Percentiles rank a stretch among this genome's conserved stretches.
These are phyloP conservation scores for Suillus cothurnatus DNA, from an alignment of 768 basidiomycete genomes.

Conservation along the genomic window DNA sequence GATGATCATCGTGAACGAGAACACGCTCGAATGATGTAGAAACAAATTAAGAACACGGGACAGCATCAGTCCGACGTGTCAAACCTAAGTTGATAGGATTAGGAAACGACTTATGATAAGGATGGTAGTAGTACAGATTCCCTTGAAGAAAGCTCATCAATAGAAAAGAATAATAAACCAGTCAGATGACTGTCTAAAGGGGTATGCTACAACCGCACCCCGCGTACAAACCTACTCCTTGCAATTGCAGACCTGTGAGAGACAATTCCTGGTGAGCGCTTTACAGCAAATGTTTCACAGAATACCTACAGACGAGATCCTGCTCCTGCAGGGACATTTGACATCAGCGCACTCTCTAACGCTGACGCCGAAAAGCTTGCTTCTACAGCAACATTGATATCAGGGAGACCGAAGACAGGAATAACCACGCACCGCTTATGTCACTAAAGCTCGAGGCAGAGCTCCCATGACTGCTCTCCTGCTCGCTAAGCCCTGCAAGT, in stretches of 20 bases:
- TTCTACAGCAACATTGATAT: slow-evolving; percentile 41
- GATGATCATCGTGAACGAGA: background rate
- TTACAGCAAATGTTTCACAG: background rate
- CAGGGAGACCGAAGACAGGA: background rate
- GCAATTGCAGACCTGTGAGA: slow-evolving; percentile 36
- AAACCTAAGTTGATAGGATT: background rate
- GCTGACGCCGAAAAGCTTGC: slow-evolving; percentile 78
- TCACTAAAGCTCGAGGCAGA: slow-evolving; percentile 86
- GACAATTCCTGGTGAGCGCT: background rate
- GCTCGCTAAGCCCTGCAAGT: slow-evolving; percentile 49
- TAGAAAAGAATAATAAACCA: slow-evolving; percentile 5
- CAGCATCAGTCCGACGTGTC: slow-evolving; percentile 1
- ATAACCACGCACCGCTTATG: slow-evolving; percentile 63
- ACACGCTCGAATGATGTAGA: slow-evolving; percentile 3
- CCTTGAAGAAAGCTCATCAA: background rate
- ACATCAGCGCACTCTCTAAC: slow-evolving; percentile 77
- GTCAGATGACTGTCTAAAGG: background rate
- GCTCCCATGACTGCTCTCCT: slow-evolving; percentile 67
- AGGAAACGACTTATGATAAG: background rate
- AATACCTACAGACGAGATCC: slow-evolving; percentile 70
- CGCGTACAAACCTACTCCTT: slow-evolving; percentile 34
- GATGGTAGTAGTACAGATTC: background rate
- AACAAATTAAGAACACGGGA: background rate
- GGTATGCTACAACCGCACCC: slow-evolving; percentile 26
- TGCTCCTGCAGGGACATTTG: slow-evolving; percentile 61